A percentile compares a stretch with the other conserved stretches of the same genome.
These are phyloP conservation scores for Sarocladium kiliense DNA, from an alignment of 2,329 filamentous ascomycete species.

Conservation along the genomic window DNA sequence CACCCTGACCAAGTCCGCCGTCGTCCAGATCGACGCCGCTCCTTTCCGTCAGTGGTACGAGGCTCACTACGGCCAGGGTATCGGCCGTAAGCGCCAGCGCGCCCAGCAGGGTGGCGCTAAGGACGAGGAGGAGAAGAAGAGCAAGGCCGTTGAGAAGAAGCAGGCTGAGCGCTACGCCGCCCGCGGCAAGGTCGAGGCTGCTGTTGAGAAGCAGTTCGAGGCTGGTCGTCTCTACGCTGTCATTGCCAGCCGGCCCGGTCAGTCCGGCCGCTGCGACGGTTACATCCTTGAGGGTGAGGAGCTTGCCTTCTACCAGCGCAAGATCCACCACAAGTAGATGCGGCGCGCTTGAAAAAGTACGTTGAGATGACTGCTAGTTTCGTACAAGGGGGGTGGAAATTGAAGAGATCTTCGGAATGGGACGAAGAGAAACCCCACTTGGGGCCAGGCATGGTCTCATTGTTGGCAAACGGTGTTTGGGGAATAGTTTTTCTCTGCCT, in stretches of 20 bases:
- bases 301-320: slow-evolving; percentile 99
- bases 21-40: slow-evolving; percentile 97
- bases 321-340: slow-evolving; percentile 95
- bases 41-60: slow-evolving; percentile 99
- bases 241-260: slow-evolving; percentile 86
- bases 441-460: slow-evolving; percentile 4
- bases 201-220: slow-evolving; percentile 98
- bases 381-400: too few relatives aligned
- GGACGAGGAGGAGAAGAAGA: slow-evolving; percentile 79
- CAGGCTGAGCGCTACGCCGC: slow-evolving; percentile 80
- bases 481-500: slow-evolving; percentile 8
- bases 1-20: slow-evolving; percentile 98
- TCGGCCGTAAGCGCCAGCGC: slow-evolving; percentile 89
- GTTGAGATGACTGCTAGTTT: too few relatives aligned
- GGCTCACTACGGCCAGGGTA: slow-evolving; percentile 90
- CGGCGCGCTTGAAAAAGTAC: neutral
- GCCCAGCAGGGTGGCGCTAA: slow-evolving; percentile 62
- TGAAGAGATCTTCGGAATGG: too few relatives aligned
- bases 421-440: neutral
- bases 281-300: slow-evolving; percentile 99
- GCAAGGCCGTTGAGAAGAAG: slow-evolving; percentile 94
- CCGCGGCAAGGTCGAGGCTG: slow-evolving; percentile 84
- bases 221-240: slow-evolving; percentile 95
- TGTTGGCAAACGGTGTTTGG: slow-evolving; percentile 9
- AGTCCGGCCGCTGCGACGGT: slow-evolving; percentile 93